phyloP scores from a whole-genome alignment of 2,329 filamentous ascomycete species.

The Colletotrichum melonis region DNA sequence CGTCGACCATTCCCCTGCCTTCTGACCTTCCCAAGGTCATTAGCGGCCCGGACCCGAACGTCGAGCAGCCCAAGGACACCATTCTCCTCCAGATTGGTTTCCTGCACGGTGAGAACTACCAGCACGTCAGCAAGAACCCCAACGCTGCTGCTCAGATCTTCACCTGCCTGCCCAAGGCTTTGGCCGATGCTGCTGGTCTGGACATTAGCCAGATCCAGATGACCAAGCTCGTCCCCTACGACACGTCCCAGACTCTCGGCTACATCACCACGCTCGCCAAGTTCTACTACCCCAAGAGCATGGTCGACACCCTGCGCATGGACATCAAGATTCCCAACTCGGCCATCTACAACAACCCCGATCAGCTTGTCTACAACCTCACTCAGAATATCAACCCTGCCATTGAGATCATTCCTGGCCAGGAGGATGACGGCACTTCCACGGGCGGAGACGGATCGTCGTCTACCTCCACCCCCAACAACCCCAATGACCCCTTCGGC shows the following conservation, averaged over 20 bases:
- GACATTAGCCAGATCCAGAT: slow-evolving; percentile 68
- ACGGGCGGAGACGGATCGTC: slow-evolving; percentile 52
- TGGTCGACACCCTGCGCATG: slow-evolving; percentile 75
- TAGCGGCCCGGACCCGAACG: slow-evolving; percentile 71
- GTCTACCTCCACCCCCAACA: slow-evolving; percentile 47
- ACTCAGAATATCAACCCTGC: slow-evolving; percentile 86
- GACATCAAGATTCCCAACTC: slow-evolving; percentile 79
- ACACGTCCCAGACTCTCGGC: slow-evolving; percentile 75
- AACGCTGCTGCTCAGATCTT: slow-evolving; percentile 89
- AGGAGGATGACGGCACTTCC: slow-evolving; percentile 52
- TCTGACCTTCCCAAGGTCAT: slow-evolving; percentile 80
- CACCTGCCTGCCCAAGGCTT: slow-evolving; percentile 76
- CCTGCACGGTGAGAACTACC: slow-evolving; percentile 82
- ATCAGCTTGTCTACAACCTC: slow-evolving; percentile 75
- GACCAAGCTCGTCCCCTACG: slow-evolving; percentile 78
- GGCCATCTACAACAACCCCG: slow-evolving; percentile 77
- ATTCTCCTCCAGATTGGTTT: slow-evolving; percentile 88
- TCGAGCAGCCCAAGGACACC: slow-evolving; percentile 68
- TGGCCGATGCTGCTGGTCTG: slow-evolving; percentile 73
- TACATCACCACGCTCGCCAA: slow-evolving; percentile 83
- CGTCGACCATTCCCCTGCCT: slow-evolving; percentile 67
- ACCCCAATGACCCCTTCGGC: slow-evolving; percentile 55
- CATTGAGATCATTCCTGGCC: slow-evolving; percentile 72
- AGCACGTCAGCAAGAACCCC: slow-evolving; percentile 79
- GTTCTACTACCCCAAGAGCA: slow-evolving; percentile 76